phyloP scores from a whole-genome alignment of 1,284 basidiomycete genomes.

The Rhizoctonia solani region DNA sequence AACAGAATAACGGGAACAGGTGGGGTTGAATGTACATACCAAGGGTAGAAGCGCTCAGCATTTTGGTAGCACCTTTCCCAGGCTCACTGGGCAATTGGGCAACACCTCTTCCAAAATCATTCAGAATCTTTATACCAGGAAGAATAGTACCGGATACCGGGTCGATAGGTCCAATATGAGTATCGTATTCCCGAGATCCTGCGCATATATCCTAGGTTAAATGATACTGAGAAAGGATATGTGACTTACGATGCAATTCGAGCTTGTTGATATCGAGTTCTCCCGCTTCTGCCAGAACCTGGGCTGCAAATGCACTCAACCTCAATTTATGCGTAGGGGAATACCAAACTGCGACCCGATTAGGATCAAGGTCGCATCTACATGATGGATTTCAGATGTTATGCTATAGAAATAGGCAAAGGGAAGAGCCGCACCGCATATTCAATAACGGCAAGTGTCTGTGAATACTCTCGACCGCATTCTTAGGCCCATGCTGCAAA shows the following conservation, averaged over 20 bases:
- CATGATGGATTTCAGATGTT: neutral
- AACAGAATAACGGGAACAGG: too few species aligned
- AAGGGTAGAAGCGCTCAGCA: constrained; percentile 50
- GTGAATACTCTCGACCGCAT: constrained; percentile 61
- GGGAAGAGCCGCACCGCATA: constrained; percentile 58
- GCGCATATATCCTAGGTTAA: neutral
- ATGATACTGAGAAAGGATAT: neutral
- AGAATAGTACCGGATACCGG: constrained; percentile 49
- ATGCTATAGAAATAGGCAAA: too few species aligned
- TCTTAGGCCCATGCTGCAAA: constrained; percentile 53
- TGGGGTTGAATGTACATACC: too few species aligned
- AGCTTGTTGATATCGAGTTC: constrained; percentile 52
- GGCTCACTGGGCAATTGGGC: constrained; percentile 40
- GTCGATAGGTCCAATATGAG: constrained; percentile 48
- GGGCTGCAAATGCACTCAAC: constrained; percentile 59
- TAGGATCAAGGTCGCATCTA: constrained; percentile 59
- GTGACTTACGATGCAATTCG: constrained; percentile 53
- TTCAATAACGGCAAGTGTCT: constrained; percentile 62
- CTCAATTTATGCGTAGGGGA: constrained; percentile 56
- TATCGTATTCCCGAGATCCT: constrained; percentile 60
- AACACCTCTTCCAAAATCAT: constrained; percentile 3
- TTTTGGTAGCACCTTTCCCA: constrained; percentile 52
- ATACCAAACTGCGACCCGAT: constrained; percentile 61
- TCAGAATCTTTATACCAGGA: neutral
- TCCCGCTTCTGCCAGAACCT: constrained; percentile 53